Conservation (phyloP, 768 basidiomycete genomes). For the Termitomyces sp. region DNA sequence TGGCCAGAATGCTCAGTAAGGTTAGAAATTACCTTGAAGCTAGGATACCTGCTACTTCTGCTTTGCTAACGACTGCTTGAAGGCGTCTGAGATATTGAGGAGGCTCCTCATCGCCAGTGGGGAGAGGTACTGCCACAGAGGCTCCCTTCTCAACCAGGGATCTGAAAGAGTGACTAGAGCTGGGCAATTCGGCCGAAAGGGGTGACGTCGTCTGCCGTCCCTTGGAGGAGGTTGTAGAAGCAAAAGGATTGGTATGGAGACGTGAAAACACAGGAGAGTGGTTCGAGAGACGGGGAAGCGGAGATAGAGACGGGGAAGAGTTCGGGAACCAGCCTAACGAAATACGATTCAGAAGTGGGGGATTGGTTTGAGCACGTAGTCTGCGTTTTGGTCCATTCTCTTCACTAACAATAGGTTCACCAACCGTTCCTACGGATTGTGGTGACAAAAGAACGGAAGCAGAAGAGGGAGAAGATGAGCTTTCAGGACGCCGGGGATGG, state of each 20-base stretch:
- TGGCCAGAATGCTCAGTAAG: constrained; percentile 3
- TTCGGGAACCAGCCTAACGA: constrained; percentile 63
- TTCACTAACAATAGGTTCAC: constrained; percentile 3
- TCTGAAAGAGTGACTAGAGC: constrained; percentile 37
- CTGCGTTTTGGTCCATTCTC: constrained; percentile 21
- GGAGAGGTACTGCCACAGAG: constrained; percentile 42
- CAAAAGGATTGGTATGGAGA: constrained; percentile 8
- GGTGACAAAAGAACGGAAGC: not conserved
- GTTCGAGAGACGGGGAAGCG: constrained; percentile 17
- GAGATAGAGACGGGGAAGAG: constrained; percentile 34
- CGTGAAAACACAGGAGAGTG: constrained; percentile 16
- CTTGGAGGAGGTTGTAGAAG: not conserved
- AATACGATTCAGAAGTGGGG: constrained; percentile 66
- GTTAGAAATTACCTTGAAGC: constrained; percentile 63
- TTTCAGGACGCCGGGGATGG: not conserved
- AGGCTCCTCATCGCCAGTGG: constrained; percentile 56
- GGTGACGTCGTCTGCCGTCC: constrained; percentile 4
- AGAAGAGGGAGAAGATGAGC: not conserved
- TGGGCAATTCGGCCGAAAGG: constrained; percentile 16
- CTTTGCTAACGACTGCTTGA: constrained; percentile 59
- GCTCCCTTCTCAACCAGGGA: constrained; percentile 41
- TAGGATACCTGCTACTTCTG: constrained; percentile 76
- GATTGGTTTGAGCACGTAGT: constrained; percentile 55
- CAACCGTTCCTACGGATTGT: constrained; percentile 12
- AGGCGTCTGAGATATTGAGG: constrained; percentile 74